Conservation (phyloP, 2,329 filamentous ascomycete genomes). For the Cordyceps javanica region DNA sequence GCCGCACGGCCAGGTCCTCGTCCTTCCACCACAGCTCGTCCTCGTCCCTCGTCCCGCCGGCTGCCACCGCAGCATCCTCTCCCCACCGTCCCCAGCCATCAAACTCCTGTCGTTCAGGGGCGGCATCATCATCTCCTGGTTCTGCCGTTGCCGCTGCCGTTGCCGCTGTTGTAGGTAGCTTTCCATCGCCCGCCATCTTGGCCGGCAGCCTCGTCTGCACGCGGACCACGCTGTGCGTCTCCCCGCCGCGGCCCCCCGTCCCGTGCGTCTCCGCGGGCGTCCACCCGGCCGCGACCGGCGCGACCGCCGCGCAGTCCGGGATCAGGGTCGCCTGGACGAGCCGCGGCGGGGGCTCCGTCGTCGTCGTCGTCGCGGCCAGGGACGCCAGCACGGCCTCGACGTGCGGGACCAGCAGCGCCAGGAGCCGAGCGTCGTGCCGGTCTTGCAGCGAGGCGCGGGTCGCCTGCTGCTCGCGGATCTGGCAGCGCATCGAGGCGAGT, state of each 20-base stretch:
- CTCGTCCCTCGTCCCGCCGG: background rate
- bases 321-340: constrained; percentile 33
- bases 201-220: constrained; percentile 13
- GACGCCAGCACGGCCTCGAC: constrained; percentile 31
- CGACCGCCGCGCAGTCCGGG: constrained; percentile 29
- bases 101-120: constrained; percentile 23
- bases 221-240: constrained; percentile 22
- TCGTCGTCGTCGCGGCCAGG: constrained; percentile 24
- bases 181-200: background rate
- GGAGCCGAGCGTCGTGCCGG: constrained; percentile 26
- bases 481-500: constrained; percentile 25
- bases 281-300: constrained; percentile 21
- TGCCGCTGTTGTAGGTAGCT: background rate
- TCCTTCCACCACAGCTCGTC: constrained; percentile 34
- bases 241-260: constrained; percentile 21
- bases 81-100: constrained; percentile 37
- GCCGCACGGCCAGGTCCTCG: constrained; percentile 32
- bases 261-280: constrained; percentile 20
- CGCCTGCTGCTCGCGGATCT: constrained; percentile 25
- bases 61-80: constrained; percentile 11
- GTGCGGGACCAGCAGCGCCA: constrained; percentile 28
- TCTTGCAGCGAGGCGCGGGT: constrained; percentile 22
- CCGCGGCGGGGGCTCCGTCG: constrained; percentile 17
- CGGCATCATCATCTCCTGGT: too few relatives aligned
- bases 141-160: background rate